Evolutionary conservation across 495 filamentous ascomycete species (phyloP), one percentile per base, ranked within the genome.

Genomic region (Neurospora sp.): DNA sequence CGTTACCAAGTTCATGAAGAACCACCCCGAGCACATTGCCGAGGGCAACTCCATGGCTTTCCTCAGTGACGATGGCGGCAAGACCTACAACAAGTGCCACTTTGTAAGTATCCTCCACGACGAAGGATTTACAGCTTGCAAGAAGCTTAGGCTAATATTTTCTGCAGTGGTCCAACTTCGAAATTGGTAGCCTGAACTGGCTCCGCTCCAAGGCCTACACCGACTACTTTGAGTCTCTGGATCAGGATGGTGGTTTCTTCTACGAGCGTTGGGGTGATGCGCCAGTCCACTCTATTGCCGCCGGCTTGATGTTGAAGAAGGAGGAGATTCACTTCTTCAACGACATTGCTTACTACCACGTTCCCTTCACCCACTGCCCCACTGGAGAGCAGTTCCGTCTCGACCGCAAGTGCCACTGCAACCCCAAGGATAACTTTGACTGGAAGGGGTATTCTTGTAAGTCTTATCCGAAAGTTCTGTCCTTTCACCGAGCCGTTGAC

Each of bases 311-410:
- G 81, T 85, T 99, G 74, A 89, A 90, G 78, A 97, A 97, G 84
- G 92, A 96, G 72, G 88, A 99, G 79, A 90, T 99, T 75, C 95
- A 98, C 78, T 99, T 99, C 86, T 99, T 97, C 86, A 93, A 99
- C 79, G 96, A 99, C 78, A 98, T 99, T 76, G 96, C 92, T 72
- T 99, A 99, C 83, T 98, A 94, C 83, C 96, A 99, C 79, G 92
- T 97, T n/a, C 96, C 96, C 8, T 99, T 99, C 80, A 98, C 95
- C 31, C 96, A 99, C 83, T 99, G 96, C 80, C 96, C 96, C 5
- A 96, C 92, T 0, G 91, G 90, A 35, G 94, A 98, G 82, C 84
- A 96, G 82, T 87, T 87, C 40, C 86, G 94, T 74, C 79, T 93
- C 73, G 91, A 97, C 73, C 87, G 92, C 71, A 94, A 93, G 81